Conservation (phyloP, 192 early-diverging fungal species). For the Coemansia sp. region DNA sequence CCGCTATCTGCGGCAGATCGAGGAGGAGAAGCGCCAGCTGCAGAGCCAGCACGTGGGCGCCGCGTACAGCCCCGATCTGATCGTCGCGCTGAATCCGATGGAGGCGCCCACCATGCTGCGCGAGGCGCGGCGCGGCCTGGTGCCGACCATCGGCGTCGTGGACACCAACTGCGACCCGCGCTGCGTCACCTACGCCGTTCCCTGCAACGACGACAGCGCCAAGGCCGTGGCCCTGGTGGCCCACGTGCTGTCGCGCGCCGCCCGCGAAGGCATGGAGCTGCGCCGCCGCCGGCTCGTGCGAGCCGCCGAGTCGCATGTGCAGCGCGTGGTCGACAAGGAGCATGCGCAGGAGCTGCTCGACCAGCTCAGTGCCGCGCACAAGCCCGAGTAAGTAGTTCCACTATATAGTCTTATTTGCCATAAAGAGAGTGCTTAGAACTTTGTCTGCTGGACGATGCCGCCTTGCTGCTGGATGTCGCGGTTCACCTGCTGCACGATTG, state of each 20-base stretch:
- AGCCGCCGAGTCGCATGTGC: conserved; percentile 6
- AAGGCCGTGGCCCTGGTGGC: conserved; percentile 75
- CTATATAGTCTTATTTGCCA: neutral
- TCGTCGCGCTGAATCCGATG: conserved; percentile 77
- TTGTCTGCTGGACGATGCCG: conserved; percentile 23
- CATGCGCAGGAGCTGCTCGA: too few relatives aligned
- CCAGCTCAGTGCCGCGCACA: too few relatives aligned
- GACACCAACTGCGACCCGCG: conserved; percentile 90
- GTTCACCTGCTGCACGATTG: conserved; percentile 22
- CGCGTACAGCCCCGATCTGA: conserved; percentile 69
- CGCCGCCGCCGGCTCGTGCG: conserved; percentile 1
- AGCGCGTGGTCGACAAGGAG: neutral
- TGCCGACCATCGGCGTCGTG: conserved; percentile 86
- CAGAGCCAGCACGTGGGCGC: conserved; percentile 3
- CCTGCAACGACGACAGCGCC: conserved; percentile 90
- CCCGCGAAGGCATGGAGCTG: conserved; percentile 57
- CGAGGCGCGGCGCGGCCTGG: conserved; percentile 69
- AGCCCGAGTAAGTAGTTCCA: too few relatives aligned
- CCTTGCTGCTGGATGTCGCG: conserved; percentile 8
- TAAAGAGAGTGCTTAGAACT: neutral
- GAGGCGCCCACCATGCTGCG: conserved; percentile 78
- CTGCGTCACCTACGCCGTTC: conserved; percentile 83
- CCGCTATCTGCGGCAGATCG: conserved; percentile 10
- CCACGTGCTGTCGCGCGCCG: conserved; percentile 69
- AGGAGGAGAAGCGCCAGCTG: conserved; percentile 15